A percentile compares a stretch with the other conserved stretches of the same genome.
phyloP scores from a whole-genome alignment of 2,329 filamentous ascomycete species.

The Aspergillus neoniger region DNA sequence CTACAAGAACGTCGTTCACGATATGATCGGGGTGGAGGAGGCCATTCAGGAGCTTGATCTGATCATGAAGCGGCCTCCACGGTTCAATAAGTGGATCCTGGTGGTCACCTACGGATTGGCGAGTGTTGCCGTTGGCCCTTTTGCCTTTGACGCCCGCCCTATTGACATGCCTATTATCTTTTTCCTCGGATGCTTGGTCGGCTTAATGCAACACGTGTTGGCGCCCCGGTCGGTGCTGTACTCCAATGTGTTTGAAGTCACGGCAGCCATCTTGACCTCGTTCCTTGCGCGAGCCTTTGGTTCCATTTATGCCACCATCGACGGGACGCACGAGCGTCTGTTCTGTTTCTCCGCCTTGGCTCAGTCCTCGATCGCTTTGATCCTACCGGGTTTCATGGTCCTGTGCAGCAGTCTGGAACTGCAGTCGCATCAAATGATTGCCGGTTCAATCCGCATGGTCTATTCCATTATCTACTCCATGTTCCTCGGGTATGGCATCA shows the following conservation, averaged over 20 bases:
- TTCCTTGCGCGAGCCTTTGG: slow-evolving; percentile 68
- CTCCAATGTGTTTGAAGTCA: slow-evolving; percentile 65
- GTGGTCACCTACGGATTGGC: slow-evolving; percentile 73
- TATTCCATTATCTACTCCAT: slow-evolving; percentile 74
- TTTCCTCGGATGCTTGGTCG: slow-evolving; percentile 70
- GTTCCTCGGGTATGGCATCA: slow-evolving; percentile 72
- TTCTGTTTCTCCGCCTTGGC: slow-evolving; percentile 73
- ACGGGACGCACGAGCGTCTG: slow-evolving; percentile 32
- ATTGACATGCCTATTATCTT: slow-evolving; percentile 79
- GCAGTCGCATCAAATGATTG: slow-evolving; percentile 68
- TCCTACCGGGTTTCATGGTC: slow-evolving; percentile 69
- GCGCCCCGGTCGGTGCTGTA: slow-evolving; percentile 71
- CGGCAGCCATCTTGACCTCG: slow-evolving; percentile 64
- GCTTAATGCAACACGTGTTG: slow-evolving; percentile 70
- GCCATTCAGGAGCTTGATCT: slow-evolving; percentile 42
- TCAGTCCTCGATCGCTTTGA: slow-evolving; percentile 74
- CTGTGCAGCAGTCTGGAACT: slow-evolving; percentile 65
- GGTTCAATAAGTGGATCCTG: slow-evolving; percentile 54
- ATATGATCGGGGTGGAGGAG: slow-evolving; percentile 45
- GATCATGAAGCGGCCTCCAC: slow-evolving; percentile 59
- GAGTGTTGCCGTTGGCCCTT: slow-evolving; percentile 72
- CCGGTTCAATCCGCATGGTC: slow-evolving; percentile 72
- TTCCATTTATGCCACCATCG: slow-evolving; percentile 53
- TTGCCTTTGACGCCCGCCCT: slow-evolving; percentile 72
- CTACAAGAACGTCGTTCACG: slow-evolving; percentile 50